Evolutionary conservation across 306 rosid species (phyloP), one percentile per base, ranked within the genome.

Genomic region (Acacia crassicarpa): DNA sequence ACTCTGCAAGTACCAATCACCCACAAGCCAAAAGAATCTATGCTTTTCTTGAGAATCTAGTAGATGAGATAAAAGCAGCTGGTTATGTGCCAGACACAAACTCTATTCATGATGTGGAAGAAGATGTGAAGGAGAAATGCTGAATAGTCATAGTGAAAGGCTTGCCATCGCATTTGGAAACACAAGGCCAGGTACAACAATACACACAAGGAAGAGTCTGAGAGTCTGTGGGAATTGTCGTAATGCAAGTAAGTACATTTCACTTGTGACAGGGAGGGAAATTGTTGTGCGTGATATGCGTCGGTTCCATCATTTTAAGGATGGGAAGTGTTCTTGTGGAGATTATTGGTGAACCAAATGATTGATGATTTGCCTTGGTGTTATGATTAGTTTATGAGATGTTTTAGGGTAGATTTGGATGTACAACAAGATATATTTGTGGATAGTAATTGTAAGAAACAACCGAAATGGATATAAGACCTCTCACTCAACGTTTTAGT

Each of bases 211-310:
- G 82, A 95, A 95, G 92, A 95, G 93, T 72, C 85, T 93, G 9
- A 88, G 97, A 84, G 97, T 93, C 38, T 95, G 98, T 74, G 97
- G 92, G 8, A 97, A 94, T 86, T 94, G 97, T 66, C 98, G 93
- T 45, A 93, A 88, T 3, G 98, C 97, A 22, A 90, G 95, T 3
- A 22, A 90, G 95, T 3, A 93, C 74, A 88, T 94, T 58, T 94
- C 98, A 7, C 95, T 93, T 1, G 97, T 93, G 78, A 91, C 91
- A 0, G 90, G 93, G 30, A 81, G 98, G 81, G 97, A 94, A 83
- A 94, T 93, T 78, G 74, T 94, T 11, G 97, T 94, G 46, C 92
- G 97, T 9, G 98, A 95, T 74, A 90, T 93, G 94, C 95, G 92
- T 43, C 79, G 98, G 83, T 93, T 95, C 82, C 98, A 95, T 82